Base-by-base conservation (phyloP, 495 filamentous ascomycete genomes). In the Aspergillus panamensis region DNA sequence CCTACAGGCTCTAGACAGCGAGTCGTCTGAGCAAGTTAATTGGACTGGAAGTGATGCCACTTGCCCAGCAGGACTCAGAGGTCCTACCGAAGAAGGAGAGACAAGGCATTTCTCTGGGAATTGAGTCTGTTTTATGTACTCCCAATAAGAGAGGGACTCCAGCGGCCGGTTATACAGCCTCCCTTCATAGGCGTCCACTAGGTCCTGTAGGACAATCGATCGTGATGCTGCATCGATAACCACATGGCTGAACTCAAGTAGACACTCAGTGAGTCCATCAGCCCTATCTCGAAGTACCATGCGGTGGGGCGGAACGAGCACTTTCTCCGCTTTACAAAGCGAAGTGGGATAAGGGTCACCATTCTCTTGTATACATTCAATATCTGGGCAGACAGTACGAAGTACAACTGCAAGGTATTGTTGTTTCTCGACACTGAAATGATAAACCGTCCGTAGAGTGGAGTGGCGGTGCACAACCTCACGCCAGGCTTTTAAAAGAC, bases 171-270 rank as follows among this genome's bases (percentile, higher is more conserved):
- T 39, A 3, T 31, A 14, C 29, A 25, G 16, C 17, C 14, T 55
- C 8, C 53, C 42, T 8, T 55, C 53, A 20, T 55, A 55, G 10
- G 53, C 53, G 14, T 47, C 42, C 8, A 25, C 42, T 8, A 55
- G n/a, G 20, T 55, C 40, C n/a, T 21, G 53, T 32, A 55, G 9
- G 31, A 55, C 30, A 44, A 55, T 55, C 21, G 53, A 55, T 3
- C 53, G 53, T 6, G 53, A 55, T 14, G 53, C 42, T 6, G 53
- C 53, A 20, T 55, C 53, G 29, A 55, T 55, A 10, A 55, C 33
- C 7, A 32, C 30, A 32, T 55, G 53, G 19, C 53, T 55, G 30
- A 55, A 55, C 30, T 55, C 53, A 30, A 55, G 30, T 1, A 47
- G 3, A 25, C 53, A 55, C 16, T 32, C 30, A 25, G 47, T 19